phyloP scores from a whole-genome alignment of 164 flowering plant genomes.

The Paratinospora sagittata region DNA sequence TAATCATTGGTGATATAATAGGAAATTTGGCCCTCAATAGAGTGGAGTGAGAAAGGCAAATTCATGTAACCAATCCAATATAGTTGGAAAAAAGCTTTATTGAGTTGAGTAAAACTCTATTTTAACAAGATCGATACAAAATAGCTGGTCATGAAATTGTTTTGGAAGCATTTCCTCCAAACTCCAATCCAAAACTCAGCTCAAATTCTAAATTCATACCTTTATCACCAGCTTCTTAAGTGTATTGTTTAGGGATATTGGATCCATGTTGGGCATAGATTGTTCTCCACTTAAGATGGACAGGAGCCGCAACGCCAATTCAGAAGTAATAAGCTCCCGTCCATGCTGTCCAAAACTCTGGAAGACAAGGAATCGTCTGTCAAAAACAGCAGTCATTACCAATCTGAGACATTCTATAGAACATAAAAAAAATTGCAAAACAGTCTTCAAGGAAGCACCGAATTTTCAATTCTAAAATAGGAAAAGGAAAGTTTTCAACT shows the following conservation, averaged over 20 bases:
- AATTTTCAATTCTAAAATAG: not conserved
- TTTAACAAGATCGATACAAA: not conserved
- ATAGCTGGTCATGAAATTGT: not conserved
- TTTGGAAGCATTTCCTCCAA: no score
- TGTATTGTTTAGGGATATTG: slow-evolving; percentile 36
- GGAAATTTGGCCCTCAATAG: no score
- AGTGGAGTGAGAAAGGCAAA: no score
- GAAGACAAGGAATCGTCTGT: no score
- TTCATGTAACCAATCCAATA: no score
- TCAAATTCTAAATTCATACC: slow-evolving; percentile 37
- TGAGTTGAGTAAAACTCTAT: not conserved
- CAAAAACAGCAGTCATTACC: no score
- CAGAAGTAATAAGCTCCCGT: slow-evolving; percentile 94
- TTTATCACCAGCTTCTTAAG: slow-evolving; percentile 72
- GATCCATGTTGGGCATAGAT: no score
- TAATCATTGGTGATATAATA: no score
- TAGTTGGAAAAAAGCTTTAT: no score
- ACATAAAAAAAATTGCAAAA: slow-evolving; percentile 6
- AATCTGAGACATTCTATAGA: no score
- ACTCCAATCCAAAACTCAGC: no score
- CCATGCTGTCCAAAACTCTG: slow-evolving; percentile 99
- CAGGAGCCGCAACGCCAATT: slow-evolving; percentile 78
- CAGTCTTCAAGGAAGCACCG: not conserved
- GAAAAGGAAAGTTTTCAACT: not conserved
- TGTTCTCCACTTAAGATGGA: slow-evolving; percentile 73